A percentile compares a stretch with the other conserved stretches of the same genome.
These are phyloP conservation scores for Naganishia vishniacii DNA, from an alignment of 768 basidiomycete species.

Conservation along the genomic window DNA sequence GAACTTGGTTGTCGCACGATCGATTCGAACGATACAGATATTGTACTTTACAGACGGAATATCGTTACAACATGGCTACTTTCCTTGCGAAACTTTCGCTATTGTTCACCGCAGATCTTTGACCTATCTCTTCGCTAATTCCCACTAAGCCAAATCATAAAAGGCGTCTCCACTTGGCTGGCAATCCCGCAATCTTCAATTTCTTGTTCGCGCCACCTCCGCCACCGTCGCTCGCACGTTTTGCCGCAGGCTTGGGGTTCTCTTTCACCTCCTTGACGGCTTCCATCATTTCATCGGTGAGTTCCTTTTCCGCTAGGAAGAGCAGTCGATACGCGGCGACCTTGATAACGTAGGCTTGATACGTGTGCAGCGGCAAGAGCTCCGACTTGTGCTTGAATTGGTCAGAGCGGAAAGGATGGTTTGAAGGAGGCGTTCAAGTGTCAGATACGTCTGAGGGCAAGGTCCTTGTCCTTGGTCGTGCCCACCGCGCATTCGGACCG, in stretches of 20 bases:
- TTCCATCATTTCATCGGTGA: not conserved
- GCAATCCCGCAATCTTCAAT: not conserved
- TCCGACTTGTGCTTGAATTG: no score
- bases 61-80: no score
- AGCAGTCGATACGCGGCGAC: not conserved
- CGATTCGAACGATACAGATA: no score
- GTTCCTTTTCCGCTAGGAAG: not conserved
- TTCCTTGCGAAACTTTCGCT: no score
- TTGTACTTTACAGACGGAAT: no score
- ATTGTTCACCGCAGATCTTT: not conserved
- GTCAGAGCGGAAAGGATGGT: no score
- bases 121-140: not conserved
- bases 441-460: no score
- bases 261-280: not conserved
- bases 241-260: not conserved
- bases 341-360: conserved; percentile 1
- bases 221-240: not conserved
- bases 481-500: not conserved
- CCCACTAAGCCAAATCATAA: not conserved
- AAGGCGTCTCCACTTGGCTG: not conserved
- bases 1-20: no score
- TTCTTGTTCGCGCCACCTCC: not conserved
- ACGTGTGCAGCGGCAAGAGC: not conserved
- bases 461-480: no score
- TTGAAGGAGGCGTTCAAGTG: no score